These are phyloP conservation scores for Quercus bicolor DNA, from an alignment of 306 rosid species.

Conservation along the genomic window DNA sequence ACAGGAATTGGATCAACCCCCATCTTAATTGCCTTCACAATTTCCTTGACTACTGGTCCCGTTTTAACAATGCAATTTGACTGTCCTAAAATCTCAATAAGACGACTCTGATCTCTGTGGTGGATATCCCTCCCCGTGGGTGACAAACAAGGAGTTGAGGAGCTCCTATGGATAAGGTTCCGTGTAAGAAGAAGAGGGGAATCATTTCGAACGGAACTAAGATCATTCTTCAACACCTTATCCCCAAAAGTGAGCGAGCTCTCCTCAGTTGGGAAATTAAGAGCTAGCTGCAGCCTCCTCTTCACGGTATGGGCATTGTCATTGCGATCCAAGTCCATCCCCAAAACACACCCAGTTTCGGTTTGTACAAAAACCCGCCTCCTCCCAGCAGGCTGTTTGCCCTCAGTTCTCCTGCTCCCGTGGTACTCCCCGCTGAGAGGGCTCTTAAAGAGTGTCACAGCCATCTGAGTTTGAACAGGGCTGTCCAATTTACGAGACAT, in stretches of 20 bases:
- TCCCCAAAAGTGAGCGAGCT: conserved; percentile 91
- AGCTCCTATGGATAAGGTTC: conserved; percentile 78
- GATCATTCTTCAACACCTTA: conserved; percentile 79
- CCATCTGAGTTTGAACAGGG: conserved; percentile 98
- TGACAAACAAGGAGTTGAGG: conserved; percentile 93
- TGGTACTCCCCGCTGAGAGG: conserved; percentile 62
- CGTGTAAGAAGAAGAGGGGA: conserved; percentile 82
- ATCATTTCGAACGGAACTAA: conserved; percentile 75
- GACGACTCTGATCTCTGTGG: conserved; percentile 81
- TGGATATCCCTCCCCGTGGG: conserved; percentile 86
- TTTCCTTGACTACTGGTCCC: conserved; percentile 53
- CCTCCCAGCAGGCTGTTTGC: conserved; percentile 61
- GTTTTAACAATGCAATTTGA: conserved; percentile 44
- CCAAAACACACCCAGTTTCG: conserved; percentile 81
- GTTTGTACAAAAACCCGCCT: conserved; percentile 91
- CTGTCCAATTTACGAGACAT: conserved; percentile 90
- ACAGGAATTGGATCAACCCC: conserved; percentile 88
- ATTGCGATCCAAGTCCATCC: conserved; percentile 82
- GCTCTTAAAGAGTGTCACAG: conserved; percentile 60
- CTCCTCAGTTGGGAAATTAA: conserved; percentile 84
- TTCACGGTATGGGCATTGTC: conserved; percentile 96
- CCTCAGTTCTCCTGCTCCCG: conserved; percentile 53
- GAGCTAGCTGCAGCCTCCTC: conserved; percentile 89
- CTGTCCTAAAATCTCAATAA: conserved; percentile 78
- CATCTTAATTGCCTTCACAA: conserved; percentile 64